These are phyloP conservation scores for Pelargonium cotyledonis DNA, from an alignment of 441 rosid genomes.

Conservation along the genomic window DNA sequence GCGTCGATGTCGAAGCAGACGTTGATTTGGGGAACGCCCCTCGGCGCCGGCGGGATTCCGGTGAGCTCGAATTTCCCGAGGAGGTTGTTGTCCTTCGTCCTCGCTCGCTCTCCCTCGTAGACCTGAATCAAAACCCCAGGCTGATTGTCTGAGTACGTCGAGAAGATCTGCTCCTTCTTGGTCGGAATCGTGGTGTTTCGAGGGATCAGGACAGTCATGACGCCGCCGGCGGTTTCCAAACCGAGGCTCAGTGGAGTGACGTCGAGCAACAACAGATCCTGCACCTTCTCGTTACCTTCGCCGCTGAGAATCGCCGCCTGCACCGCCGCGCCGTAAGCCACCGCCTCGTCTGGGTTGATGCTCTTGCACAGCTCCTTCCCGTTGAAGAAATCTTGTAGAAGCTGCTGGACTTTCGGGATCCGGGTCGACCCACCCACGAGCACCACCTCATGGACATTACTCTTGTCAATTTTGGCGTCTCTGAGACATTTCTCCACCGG, in stretches of 20 bases:
- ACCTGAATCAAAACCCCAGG: constrained; percentile 58
- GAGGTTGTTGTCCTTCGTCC: constrained; percentile 51
- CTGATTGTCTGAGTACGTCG: constrained; percentile 57
- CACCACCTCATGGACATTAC: constrained; percentile 45
- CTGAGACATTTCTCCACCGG: constrained; percentile 60
- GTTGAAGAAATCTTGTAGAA: constrained; percentile 51
- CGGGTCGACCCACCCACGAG: constrained; percentile 62
- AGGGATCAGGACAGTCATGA: constrained; percentile 39
- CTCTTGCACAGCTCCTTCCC: constrained; percentile 60
- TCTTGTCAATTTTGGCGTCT: constrained; percentile 60
- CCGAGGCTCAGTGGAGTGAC: constrained; percentile 47
- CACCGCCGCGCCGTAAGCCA: constrained; percentile 60
- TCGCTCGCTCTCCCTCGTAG: constrained; percentile 58
- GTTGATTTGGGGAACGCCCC: constrained; percentile 37
- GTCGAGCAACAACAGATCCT: constrained; percentile 51
- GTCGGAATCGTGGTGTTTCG: constrained; percentile 50
- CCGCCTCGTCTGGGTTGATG: constrained; percentile 60
- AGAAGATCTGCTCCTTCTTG: constrained; percentile 45
- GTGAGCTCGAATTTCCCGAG: constrained; percentile 49
- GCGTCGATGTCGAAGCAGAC: constrained; percentile 37
- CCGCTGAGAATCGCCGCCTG: constrained; percentile 33
- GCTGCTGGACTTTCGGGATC: constrained; percentile 58
- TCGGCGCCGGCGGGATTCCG: constrained; percentile 44
- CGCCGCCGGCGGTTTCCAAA: constrained; percentile 37
- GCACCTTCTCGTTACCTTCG: constrained; percentile 62